A percentile compares a stretch with the other conserved stretches of the same genome.
Conservation (phyloP, 768 basidiomycete genomes). For the Pisolithus marmoratus region DNA sequence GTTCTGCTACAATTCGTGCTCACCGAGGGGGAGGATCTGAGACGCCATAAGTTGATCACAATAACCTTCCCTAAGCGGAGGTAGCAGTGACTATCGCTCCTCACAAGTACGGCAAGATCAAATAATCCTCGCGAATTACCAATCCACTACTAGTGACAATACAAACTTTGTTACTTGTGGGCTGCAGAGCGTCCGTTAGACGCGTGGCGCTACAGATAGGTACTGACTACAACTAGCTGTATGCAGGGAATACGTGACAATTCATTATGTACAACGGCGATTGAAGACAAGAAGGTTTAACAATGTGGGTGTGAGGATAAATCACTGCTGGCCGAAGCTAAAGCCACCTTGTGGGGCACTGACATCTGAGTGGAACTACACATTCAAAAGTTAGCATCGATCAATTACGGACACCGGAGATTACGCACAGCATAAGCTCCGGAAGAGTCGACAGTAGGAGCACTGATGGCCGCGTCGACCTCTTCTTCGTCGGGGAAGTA, state of each 20-base stretch:
- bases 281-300: constrained; percentile 1
- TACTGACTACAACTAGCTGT: constrained; percentile 10
- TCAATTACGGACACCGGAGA: background rate
- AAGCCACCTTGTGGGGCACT: constrained; percentile 93
- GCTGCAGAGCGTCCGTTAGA: constrained; percentile 29
- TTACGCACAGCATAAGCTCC: constrained; percentile 68
- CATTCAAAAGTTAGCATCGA: constrained; percentile 6
- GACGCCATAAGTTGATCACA: constrained; percentile 64
- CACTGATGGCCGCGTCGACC: constrained; percentile 73
- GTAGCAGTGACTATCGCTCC: too few species aligned
- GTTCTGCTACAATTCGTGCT: constrained; percentile 8
- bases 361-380: constrained; percentile 78
- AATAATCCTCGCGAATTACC: constrained; percentile 9
- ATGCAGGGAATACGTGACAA: constrained; percentile 12
- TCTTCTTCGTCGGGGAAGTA: constrained; percentile 99
- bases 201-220: constrained; percentile 19
- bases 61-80: background rate
- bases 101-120: background rate
- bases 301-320: background rate
- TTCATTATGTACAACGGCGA: constrained; percentile 15
- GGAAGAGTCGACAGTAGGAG: constrained; percentile 67
- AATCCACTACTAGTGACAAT: constrained; percentile 15
- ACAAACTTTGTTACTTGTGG: constrained; percentile 17
- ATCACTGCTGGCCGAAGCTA: constrained; percentile 74
- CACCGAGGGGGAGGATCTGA: constrained; percentile 90